phyloP scores from a whole-genome alignment of 1,284 basidiomycete species.

The Prillingera fragicola region DNA sequence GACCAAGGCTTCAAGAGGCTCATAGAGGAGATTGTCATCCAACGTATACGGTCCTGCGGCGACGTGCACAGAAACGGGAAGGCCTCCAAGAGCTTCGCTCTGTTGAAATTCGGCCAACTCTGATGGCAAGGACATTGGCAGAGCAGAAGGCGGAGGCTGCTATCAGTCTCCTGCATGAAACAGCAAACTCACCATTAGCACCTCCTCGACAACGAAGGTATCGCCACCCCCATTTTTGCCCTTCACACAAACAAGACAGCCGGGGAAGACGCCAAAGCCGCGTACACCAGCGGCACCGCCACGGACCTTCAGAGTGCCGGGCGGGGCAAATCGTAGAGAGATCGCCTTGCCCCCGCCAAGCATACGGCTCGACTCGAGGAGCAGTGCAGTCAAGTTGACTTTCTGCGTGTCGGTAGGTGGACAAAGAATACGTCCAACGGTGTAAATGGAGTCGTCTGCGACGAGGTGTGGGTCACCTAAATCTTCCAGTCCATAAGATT shows the following conservation, averaged over 20 bases:
- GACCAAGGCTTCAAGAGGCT: slow-evolving; percentile 61
- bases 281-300: slow-evolving; percentile 59
- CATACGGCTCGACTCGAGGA: slow-evolving; percentile 74
- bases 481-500: slow-evolving; percentile 63
- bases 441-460: slow-evolving; percentile 68
- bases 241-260: slow-evolving; percentile 78
- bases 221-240: slow-evolving; percentile 87
- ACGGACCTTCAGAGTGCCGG: slow-evolving; percentile 58
- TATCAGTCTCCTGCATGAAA: slow-evolving; percentile 2
- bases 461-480: slow-evolving; percentile 69
- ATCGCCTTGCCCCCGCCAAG: slow-evolving; percentile 67
- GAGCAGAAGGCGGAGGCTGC: slow-evolving; percentile 48
- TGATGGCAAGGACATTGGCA: slow-evolving; percentile 34
- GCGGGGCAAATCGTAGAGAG: slow-evolving; percentile 60
- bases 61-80: slow-evolving; percentile 61
- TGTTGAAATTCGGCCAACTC: slow-evolving; percentile 41
- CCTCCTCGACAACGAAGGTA: slow-evolving; percentile 76
- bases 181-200: slow-evolving; percentile 63
- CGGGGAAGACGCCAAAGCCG: slow-evolving; percentile 79
- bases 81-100: slow-evolving; percentile 42
- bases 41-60: slow-evolving; percentile 77
- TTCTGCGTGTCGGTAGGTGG: slow-evolving; percentile 61
- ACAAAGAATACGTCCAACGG: slow-evolving; percentile 74
- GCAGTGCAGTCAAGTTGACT: slow-evolving; percentile 65
- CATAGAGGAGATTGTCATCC: slow-evolving; percentile 69